Evolutionary conservation across 2,329 filamentous ascomycete genomes (phyloP).

Genomic region (Arthrobotrys iridis): DNA sequence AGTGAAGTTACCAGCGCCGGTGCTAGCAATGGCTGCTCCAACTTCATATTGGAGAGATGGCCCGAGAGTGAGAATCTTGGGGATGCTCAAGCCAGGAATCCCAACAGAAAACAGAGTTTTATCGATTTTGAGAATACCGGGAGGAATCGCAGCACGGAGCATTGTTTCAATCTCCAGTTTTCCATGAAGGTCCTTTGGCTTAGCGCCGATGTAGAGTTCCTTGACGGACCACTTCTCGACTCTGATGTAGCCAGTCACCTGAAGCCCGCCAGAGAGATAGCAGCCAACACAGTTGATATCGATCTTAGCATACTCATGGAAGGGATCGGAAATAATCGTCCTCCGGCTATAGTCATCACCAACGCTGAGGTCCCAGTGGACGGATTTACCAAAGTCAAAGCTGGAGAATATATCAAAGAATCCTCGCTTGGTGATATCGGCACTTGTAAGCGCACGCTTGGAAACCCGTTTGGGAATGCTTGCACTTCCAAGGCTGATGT

Average conservation of each 20-base stretch:
- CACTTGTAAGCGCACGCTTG: neutral
- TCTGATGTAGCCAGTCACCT: slow-evolving; percentile 52
- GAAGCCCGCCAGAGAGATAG: slow-evolving; percentile 51
- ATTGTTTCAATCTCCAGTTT: slow-evolving; percentile 42
- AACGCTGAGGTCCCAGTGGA: slow-evolving; percentile 47
- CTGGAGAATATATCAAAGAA: slow-evolving; percentile 40
- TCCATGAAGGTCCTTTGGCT: slow-evolving; percentile 48
- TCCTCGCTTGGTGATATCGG: slow-evolving; percentile 41
- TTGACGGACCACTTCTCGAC: slow-evolving; percentile 52
- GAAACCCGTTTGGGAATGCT: slow-evolving; percentile 5
- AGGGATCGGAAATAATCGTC: slow-evolving; percentile 12
- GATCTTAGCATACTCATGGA: slow-evolving; percentile 28
- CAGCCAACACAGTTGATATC: slow-evolving; percentile 54
- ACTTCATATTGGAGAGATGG: slow-evolving; percentile 56
- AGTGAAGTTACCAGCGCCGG: slow-evolving; percentile 28
- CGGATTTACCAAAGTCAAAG: slow-evolving; percentile 39
- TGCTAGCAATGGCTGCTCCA: slow-evolving; percentile 9
- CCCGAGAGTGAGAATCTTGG: slow-evolving; percentile 54
- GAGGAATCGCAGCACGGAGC: slow-evolving; percentile 17
- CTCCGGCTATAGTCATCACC: slow-evolving; percentile 17
- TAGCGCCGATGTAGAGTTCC: slow-evolving; percentile 38
- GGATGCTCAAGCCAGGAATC: slow-evolving; percentile 54
- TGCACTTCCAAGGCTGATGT: slow-evolving; percentile 44
- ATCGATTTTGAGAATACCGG: slow-evolving; percentile 21
- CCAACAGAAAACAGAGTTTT: slow-evolving; percentile 42